Base-by-base conservation (phyloP, 2,329 filamentous ascomycete species). In the Aureobasidium vineae region DNA sequence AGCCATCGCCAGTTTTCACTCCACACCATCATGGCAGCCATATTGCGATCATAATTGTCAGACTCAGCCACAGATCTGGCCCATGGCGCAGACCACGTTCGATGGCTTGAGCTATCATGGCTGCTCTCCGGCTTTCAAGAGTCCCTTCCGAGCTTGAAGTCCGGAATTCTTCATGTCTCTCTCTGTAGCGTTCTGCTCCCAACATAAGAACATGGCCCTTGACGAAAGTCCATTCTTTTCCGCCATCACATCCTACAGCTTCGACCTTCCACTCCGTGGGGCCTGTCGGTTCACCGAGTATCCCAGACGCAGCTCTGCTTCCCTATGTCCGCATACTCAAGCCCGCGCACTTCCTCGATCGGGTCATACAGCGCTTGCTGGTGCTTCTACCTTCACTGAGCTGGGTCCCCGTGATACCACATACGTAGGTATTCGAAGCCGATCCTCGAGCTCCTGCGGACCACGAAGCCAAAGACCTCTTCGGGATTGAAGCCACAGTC, bases 161-260 rank as follows among this genome's bases (percentile, higher is more conserved):
- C 84, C 70, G 91, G 92, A 67, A 10, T 21, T 21, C 85, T 98
- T 4, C 88, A 95, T 75, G 92, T 97, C 78, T 41, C 38, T 40
- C 13, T 13, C 13, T 97, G 93, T 79, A 91, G 92, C 71, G 87
- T 89, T 21, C 85, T 98, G 28, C 86, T 98, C 36, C 90, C 91
- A 8, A 92, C 94, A 1, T 84, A 89, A 69, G 92, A 96, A 74
- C 88, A 89, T 0, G 92, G 92, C 72, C 98, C 93, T 0, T 86
- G 99, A 13, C 13, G 33, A 36, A 10, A 33, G 93, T 95, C 36
- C 84, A 98, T 71, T 95, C 90, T 69, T 96, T 93, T 19, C 85
- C 90, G 45, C 45, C 23, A 31, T 52, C 21, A 63, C 52, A 52
- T 23, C 36, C 21, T 63, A 59, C 43, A 63, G 61, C 43, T 90